These are phyloP conservation scores for Ganoderma lucidum DNA, from an alignment of 1,284 basidiomycete species.

Conservation along the genomic window DNA sequence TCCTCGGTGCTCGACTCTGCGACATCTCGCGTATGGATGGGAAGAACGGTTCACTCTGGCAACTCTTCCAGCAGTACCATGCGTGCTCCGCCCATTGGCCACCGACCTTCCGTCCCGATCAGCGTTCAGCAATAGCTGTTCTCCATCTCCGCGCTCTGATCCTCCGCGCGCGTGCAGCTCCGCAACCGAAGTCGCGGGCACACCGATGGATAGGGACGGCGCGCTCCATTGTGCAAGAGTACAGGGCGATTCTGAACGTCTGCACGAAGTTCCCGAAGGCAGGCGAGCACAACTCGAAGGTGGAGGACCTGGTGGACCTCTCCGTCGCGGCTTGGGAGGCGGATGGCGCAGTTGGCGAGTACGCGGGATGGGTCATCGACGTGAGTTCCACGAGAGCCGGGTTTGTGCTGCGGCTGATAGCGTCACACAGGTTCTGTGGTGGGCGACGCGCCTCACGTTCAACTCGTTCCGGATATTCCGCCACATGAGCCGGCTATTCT, in stretches of 20 bases:
- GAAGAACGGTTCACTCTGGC: slow-evolving; percentile 55
- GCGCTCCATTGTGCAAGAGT: slow-evolving; percentile 71
- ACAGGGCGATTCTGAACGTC: slow-evolving; percentile 68
- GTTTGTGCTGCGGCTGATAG: background rate
- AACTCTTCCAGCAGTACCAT: slow-evolving; percentile 69
- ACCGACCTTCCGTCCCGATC: slow-evolving; percentile 72
- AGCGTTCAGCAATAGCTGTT: slow-evolving; percentile 73
- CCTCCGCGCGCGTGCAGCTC: slow-evolving; percentile 49
- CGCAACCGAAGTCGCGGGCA: slow-evolving; percentile 42
- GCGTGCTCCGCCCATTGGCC: slow-evolving; percentile 77
- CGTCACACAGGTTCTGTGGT: slow-evolving; percentile 78
- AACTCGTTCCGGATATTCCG: slow-evolving; percentile 87
- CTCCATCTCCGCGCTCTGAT: slow-evolving; percentile 80
- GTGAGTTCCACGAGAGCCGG: slow-evolving; percentile 49
- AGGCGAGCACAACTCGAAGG: slow-evolving; percentile 80
- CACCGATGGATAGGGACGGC: slow-evolving; percentile 72
- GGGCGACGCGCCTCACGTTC: slow-evolving; percentile 91
- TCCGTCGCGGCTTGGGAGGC: slow-evolving; percentile 86
- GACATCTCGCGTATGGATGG: slow-evolving; percentile 45
- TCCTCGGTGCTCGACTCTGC: slow-evolving; percentile 60
- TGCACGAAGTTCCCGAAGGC: slow-evolving; percentile 86
- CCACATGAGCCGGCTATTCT: slow-evolving; percentile 80
- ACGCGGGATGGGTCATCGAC: slow-evolving; percentile 77
- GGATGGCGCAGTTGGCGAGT: slow-evolving; percentile 63
- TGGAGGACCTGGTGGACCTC: slow-evolving; percentile 87